phyloP scores from a whole-genome alignment of 345 rosid species.

The Clausena lansium region DNA sequence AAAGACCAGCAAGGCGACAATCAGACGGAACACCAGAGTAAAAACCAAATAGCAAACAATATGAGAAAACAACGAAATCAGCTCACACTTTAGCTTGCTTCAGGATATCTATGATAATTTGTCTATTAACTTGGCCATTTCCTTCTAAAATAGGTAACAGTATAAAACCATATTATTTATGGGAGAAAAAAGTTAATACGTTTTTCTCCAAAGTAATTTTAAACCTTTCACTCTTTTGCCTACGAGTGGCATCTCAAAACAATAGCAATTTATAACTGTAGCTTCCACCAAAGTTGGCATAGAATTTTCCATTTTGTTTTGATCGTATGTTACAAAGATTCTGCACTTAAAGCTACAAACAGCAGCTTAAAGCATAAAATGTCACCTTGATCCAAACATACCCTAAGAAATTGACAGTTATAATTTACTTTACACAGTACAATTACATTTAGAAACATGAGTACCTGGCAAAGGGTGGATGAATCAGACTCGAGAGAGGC shows the following conservation, averaged over 20 bases:
- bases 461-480: slow-evolving; percentile 60
- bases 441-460: background rate
- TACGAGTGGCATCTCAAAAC: no score
- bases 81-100: background rate
- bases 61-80: background rate
- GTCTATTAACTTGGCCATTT: background rate
- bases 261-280: no score
- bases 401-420: background rate
- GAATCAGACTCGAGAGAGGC: slow-evolving; percentile 58
- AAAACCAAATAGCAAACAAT: no score
- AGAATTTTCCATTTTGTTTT: no score
- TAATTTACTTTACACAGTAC: background rate
- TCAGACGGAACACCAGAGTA: no score
- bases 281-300: no score
- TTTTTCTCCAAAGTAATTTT: no score
- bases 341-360: background rate
- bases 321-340: background rate
- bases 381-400: background rate
- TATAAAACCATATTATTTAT: background rate
- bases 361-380: background rate
- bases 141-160: background rate
- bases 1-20: no score
- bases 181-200: no score
- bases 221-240: no score
- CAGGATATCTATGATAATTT: background rate